A percentile compares a stretch with the other conserved stretches of the same genome.
phyloP scores from a whole-genome alignment of 257 asterid species.

The Capsicum rhomboideum region DNA sequence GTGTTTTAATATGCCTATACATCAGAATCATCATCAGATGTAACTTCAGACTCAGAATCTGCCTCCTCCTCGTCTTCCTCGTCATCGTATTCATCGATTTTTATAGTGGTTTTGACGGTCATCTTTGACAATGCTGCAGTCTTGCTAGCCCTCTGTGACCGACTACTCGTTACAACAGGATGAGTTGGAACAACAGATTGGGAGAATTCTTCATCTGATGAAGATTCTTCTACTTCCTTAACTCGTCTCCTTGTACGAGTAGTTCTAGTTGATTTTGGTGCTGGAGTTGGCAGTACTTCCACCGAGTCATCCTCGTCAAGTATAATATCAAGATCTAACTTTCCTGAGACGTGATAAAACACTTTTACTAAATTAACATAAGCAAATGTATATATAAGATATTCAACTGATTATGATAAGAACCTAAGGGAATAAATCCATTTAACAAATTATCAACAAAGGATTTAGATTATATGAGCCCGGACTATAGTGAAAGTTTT shows the following conservation, averaged over 20 bases:
- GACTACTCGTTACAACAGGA: slow-evolving; percentile 32
- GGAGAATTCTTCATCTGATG: slow-evolving; percentile 52
- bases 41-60: slow-evolving; percentile 47
- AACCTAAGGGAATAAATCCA: neutral
- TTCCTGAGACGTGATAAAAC: slow-evolving; percentile 28
- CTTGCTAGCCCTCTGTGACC: slow-evolving; percentile 91
- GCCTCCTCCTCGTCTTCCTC: slow-evolving; percentile 29
- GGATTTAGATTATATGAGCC: no score
- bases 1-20: neutral
- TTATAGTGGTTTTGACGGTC: slow-evolving; percentile 28
- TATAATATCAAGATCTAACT: slow-evolving; percentile 39
- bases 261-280: slow-evolving; percentile 40
- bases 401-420: neutral
- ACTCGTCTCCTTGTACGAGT: slow-evolving; percentile 50
- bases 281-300: slow-evolving; percentile 66
- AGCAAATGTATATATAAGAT: neutral
- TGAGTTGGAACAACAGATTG: slow-evolving; percentile 48
- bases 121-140: slow-evolving; percentile 75
- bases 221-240: slow-evolving; percentile 32
- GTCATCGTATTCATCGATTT: slow-evolving; percentile 47
- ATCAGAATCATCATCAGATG: slow-evolving; percentile 47
- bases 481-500: no score
- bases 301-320: slow-evolving; percentile 31
- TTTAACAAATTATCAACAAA: neutral
- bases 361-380: neutral